Evolutionary conservation across 2,329 filamentous ascomycete genomes (phyloP).

Genomic region (Phyllosticta paracitricarpa): DNA sequence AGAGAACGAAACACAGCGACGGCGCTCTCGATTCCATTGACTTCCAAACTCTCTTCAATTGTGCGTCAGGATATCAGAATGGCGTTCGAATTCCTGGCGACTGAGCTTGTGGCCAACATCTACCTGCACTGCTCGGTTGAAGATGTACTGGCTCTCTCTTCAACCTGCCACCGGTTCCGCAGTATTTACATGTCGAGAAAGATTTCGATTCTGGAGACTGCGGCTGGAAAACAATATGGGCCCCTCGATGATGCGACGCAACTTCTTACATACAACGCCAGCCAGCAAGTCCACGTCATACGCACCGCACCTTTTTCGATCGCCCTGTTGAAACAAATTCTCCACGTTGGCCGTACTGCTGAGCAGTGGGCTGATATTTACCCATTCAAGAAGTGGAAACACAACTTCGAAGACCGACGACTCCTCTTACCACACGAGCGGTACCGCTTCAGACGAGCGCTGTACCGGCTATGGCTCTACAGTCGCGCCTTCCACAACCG

Average conservation of each 20-base stretch:
- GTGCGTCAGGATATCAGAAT: slow-evolving; percentile 26
- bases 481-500: slow-evolving; percentile 47
- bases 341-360: slow-evolving; percentile 45
- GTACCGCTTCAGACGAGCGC: slow-evolving; percentile 43
- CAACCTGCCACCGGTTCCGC: slow-evolving; percentile 46
- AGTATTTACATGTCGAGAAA: slow-evolving; percentile 44
- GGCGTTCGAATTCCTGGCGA: slow-evolving; percentile 45
- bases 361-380: slow-evolving; percentile 52
- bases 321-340: slow-evolving; percentile 45
- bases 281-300: slow-evolving; percentile 46
- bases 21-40: background rate
- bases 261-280: slow-evolving; percentile 50
- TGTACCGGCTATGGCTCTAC: slow-evolving; percentile 54
- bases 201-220: slow-evolving; percentile 43
- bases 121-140: slow-evolving; percentile 44
- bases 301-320: slow-evolving; percentile 45
- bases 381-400: slow-evolving; percentile 53
- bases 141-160: slow-evolving; percentile 45
- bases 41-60: background rate
- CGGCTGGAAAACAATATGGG: slow-evolving; percentile 47
- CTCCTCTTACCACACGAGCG: slow-evolving; percentile 41
- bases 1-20: slow-evolving; percentile 1
- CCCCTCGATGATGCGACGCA: slow-evolving; percentile 50
- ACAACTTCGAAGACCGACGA: slow-evolving; percentile 45
- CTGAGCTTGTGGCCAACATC: slow-evolving; percentile 49